Evolutionary conservation across 2,329 filamentous ascomycete species (phyloP).

Genomic region (Pseudogymnoascus sp.): DNA sequence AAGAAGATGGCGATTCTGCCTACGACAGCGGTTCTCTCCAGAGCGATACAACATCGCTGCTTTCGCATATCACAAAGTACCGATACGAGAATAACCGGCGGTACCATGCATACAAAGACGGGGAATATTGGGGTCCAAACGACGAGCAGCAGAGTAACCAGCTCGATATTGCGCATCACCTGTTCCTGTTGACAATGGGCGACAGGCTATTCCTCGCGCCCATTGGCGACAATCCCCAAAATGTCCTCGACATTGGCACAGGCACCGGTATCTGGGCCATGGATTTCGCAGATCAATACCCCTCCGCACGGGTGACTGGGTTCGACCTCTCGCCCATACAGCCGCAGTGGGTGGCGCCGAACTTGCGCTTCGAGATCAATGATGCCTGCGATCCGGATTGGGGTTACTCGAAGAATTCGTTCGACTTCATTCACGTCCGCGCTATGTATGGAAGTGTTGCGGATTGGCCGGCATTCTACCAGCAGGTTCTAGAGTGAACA

Average conservation of each 20-base stretch:
- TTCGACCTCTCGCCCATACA: constrained; percentile 32
- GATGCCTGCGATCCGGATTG: constrained; percentile 43
- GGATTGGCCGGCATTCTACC: constrained; percentile 50
- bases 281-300: constrained; percentile 28
- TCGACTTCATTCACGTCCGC: constrained; percentile 55
- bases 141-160: constrained; percentile 27
- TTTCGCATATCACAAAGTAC: constrained; percentile 25
- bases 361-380: constrained; percentile 59
- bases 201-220: constrained; percentile 24
- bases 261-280: constrained; percentile 41
- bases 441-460: constrained; percentile 51
- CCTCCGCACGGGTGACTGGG: constrained; percentile 27
- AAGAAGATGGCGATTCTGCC: constrained; percentile 11
- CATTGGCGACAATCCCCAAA: constrained; percentile 27
- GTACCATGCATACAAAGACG: constrained; percentile 42
- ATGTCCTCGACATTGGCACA: constrained; percentile 36
- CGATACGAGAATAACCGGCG: constrained; percentile 41
- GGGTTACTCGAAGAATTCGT: constrained; percentile 39
- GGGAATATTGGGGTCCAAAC: constrained; percentile 30
- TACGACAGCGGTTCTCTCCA: constrained; percentile 8
- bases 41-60: constrained; percentile 16
- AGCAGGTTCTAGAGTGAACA: constrained; percentile 42
- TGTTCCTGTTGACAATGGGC: constrained; percentile 22
- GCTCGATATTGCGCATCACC: constrained; percentile 26
- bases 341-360: constrained; percentile 47